Evolutionary conservation across 2,329 filamentous ascomycete species (phyloP).

Genomic region (Teratosphaeria pseudoeucalypti): DNA sequence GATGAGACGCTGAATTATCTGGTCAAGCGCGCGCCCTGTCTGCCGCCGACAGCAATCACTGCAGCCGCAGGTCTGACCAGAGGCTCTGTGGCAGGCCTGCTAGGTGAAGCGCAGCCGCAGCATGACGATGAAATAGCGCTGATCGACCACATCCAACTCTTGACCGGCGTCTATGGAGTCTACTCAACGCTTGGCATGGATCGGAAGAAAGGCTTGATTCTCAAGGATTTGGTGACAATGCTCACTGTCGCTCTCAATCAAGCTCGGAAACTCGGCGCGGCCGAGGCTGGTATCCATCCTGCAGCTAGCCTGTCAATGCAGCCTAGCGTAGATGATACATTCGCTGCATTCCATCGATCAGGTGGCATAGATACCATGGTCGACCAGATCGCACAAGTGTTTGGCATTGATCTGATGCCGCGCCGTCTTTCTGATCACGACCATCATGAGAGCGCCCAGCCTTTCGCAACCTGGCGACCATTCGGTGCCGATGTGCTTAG

Average conservation of each 20-base stretch:
- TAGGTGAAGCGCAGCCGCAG: conserved; percentile 12
- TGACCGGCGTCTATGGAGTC: conserved; percentile 82
- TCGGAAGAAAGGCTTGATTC: conserved; percentile 82
- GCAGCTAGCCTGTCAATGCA: conserved; percentile 74
- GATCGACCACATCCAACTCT: conserved; percentile 50
- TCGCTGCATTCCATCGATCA: conserved; percentile 1
- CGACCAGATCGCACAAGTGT: conserved; percentile 14
- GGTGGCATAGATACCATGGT: conserved; percentile 18
- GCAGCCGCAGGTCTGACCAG: conserved; percentile 16
- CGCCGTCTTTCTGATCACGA: not conserved
- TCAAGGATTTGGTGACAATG: conserved; percentile 74
- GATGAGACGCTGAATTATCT: conserved; percentile 40
- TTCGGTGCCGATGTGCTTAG: conserved; percentile 77
- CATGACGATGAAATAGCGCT: conserved; percentile 24
- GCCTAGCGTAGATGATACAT: conserved; percentile 31
- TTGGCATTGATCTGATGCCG: conserved; percentile 14
- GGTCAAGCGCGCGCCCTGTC: not conserved
- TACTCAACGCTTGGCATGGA: conserved; percentile 68
- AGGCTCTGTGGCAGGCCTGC: conserved; percentile 9
- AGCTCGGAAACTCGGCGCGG: conserved; percentile 81
- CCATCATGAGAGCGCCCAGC: conserved; percentile 1
- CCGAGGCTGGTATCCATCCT: conserved; percentile 93
- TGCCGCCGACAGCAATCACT: not conserved
- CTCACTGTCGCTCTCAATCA: conserved; percentile 79
- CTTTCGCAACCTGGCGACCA: not conserved